Evolutionary conservation across 2,329 filamentous ascomycete species (phyloP).

Genomic region (Exutisphaerella laricina): DNA sequence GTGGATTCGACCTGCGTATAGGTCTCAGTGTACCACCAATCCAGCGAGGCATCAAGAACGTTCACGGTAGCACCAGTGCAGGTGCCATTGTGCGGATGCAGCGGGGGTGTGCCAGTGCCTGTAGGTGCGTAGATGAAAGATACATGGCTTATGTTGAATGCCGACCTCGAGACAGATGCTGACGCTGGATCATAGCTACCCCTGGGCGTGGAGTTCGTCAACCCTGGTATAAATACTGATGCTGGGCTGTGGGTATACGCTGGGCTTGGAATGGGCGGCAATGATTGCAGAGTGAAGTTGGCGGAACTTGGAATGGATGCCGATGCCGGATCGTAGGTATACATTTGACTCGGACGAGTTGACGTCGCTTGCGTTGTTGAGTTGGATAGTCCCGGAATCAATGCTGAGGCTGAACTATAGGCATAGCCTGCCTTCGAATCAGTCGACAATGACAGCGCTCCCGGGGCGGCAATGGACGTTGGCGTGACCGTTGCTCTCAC

Average conservation of each 20-base stretch:
- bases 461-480: not conserved
- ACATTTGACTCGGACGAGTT: too few species aligned
- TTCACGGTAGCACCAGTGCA: conserved; percentile 33
- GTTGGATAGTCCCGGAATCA: too few species aligned
- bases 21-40: conserved; percentile 33
- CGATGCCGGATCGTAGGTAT: too few species aligned
- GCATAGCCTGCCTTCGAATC: not conserved
- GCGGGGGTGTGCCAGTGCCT: conserved; percentile 2
- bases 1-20: conserved; percentile 33
- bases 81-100: conserved; percentile 7
- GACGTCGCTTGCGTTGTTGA: too few species aligned
- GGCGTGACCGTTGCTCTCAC: not conserved
- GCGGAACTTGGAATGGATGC: too few species aligned
- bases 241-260: too few species aligned
- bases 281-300: too few species aligned
- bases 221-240: too few species aligned
- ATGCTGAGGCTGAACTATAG: not conserved
- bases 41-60: conserved; percentile 30
- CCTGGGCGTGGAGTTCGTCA: too few species aligned
- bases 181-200: too few species aligned
- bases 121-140: conserved; percentile 2
- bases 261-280: too few species aligned
- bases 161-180: not conserved
- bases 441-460: not conserved
- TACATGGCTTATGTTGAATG: not conserved